Percentiles rank a stretch among this genome's conserved stretches.
Evolutionary conservation across 805 yeast genomes (phyloP).

Genomic region (Yarrowia sp.): DNA sequence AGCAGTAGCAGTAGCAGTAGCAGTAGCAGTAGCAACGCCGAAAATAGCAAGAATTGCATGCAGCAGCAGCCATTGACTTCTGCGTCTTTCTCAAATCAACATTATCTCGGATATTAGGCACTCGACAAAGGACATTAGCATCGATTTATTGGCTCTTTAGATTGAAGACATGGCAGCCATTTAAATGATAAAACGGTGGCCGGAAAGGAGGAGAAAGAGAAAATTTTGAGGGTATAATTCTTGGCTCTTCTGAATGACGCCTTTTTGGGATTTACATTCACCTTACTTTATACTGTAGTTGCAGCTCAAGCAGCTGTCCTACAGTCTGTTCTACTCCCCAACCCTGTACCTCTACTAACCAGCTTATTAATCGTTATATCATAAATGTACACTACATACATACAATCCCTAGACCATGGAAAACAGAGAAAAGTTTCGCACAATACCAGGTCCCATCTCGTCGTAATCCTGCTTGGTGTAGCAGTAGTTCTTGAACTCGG

Average conservation of each 20-base stretch:
- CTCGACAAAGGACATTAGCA: not conserved
- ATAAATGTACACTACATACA: constrained; percentile 13
- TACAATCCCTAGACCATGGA: constrained; percentile 56
- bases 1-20: not conserved
- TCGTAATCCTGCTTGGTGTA: constrained; percentile 97
- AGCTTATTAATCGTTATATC: constrained; percentile 7
- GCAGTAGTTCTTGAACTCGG: constrained; percentile 93
- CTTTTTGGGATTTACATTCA: too few relatives aligned
- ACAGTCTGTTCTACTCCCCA: too few relatives aligned
- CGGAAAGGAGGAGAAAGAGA: too few relatives aligned
- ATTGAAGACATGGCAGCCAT: too few relatives aligned
- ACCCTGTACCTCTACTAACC: too few relatives aligned
- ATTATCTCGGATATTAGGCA: not conserved
- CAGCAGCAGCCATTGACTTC: not conserved
- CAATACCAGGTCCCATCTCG: constrained; percentile 96
- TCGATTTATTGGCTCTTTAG: not conserved
- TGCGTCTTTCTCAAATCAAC: not conserved
- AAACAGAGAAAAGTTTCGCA: constrained; percentile 92
- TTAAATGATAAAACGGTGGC: too few relatives aligned
- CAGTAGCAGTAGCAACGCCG: too few relatives aligned
- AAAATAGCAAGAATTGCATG: not conserved
- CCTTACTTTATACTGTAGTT: too few relatives aligned
- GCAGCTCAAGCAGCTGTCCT: too few relatives aligned
- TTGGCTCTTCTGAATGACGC: too few relatives aligned
- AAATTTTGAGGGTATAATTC: too few relatives aligned